Evolutionary conservation across 768 basidiomycete genomes (phyloP).

Genomic region (Tulasnella sp.): DNA sequence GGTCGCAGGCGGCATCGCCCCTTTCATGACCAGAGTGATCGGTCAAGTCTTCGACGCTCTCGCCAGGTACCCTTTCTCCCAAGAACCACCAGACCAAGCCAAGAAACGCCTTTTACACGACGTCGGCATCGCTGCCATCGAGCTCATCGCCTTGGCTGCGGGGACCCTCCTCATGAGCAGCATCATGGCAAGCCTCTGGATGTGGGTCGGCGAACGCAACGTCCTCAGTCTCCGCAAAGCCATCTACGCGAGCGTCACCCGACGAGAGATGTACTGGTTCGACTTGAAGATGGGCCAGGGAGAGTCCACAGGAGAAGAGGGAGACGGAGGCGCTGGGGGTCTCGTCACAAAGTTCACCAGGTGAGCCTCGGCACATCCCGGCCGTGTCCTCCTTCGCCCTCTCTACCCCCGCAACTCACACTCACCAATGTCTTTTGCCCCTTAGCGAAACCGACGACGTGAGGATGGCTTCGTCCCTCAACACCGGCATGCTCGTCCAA

Average conservation of each 20-base stretch:
- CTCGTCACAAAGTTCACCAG: slow-evolving; percentile 88
- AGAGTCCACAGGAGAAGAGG: slow-evolving; percentile 29
- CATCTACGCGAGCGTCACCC: slow-evolving; percentile 57
- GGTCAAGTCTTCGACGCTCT: slow-evolving; percentile 70
- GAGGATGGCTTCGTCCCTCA: slow-evolving; percentile 69
- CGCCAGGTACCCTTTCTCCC: slow-evolving; percentile 39
- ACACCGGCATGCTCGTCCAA: slow-evolving; percentile 66
- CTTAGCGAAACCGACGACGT: slow-evolving; percentile 90
- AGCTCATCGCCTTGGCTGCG: slow-evolving; percentile 54
- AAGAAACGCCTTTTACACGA: slow-evolving; percentile 44
- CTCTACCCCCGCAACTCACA: not conserved
- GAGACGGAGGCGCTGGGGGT: slow-evolving; percentile 68
- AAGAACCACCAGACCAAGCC: slow-evolving; percentile 30
- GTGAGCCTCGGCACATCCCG: slow-evolving; percentile 32
- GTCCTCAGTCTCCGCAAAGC: slow-evolving; percentile 50
- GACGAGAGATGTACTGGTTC: slow-evolving; percentile 82
- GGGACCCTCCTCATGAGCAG: slow-evolving; percentile 63
- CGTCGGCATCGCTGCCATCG: slow-evolving; percentile 49
- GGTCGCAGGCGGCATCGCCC: slow-evolving; percentile 57
- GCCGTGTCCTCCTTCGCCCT: not conserved
- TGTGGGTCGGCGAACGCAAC: slow-evolving; percentile 74
- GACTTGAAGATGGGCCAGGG: slow-evolving; percentile 63
- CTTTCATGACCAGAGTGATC: slow-evolving; percentile 76
- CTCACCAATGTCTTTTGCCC: not conserved
- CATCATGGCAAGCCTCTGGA: slow-evolving; percentile 71